phyloP scores from a whole-genome alignment of 164 flowering plant species.

The Aristolochia californica region DNA sequence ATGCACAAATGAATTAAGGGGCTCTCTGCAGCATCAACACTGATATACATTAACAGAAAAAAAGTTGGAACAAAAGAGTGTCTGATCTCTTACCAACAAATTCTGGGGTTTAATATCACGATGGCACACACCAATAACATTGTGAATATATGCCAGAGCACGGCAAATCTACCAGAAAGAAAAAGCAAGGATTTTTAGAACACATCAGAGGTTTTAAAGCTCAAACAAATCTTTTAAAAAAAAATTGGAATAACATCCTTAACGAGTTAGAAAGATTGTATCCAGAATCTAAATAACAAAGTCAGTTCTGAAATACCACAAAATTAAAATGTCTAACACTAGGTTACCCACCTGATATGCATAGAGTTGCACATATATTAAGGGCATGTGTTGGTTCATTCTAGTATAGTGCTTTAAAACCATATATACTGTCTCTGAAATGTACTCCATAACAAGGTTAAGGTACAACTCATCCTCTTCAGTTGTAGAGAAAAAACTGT shows the following conservation, averaged over 20 bases:
- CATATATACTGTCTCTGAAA: slow-evolving; percentile 79
- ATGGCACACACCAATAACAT: slow-evolving; percentile 83
- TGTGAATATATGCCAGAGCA: slow-evolving; percentile 70
- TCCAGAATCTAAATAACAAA: too few relatives aligned
- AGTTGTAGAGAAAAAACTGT: slow-evolving; percentile 84
- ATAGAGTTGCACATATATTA: slow-evolving; percentile 67
- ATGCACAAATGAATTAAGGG: too few relatives aligned
- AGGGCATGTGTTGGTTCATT: slow-evolving; percentile 73
- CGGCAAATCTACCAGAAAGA: slow-evolving; percentile 61
- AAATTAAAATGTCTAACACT: not conserved
- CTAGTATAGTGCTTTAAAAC: slow-evolving; percentile 63
- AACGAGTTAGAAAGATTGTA: too few relatives aligned
- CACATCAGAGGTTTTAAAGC: too few relatives aligned
- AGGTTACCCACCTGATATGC: slow-evolving; percentile 63
- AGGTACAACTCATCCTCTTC: slow-evolving; percentile 85
- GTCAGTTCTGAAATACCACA: not conserved
- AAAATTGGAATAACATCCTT: too few relatives aligned
- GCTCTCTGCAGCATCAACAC: too few relatives aligned
- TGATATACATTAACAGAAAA: too few relatives aligned
- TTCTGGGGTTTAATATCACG: slow-evolving; percentile 99
- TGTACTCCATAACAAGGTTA: slow-evolving; percentile 85
- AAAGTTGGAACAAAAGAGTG: too few relatives aligned
- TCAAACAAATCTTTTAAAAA: too few relatives aligned
- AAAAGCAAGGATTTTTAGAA: slow-evolving; percentile 1
- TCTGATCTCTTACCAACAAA: slow-evolving; percentile 51